Percentiles rank a stretch among this genome's conserved stretches.
Evolutionary conservation across 257 asterid species (phyloP).

Genomic region (Fraxinus quadrangulata): DNA sequence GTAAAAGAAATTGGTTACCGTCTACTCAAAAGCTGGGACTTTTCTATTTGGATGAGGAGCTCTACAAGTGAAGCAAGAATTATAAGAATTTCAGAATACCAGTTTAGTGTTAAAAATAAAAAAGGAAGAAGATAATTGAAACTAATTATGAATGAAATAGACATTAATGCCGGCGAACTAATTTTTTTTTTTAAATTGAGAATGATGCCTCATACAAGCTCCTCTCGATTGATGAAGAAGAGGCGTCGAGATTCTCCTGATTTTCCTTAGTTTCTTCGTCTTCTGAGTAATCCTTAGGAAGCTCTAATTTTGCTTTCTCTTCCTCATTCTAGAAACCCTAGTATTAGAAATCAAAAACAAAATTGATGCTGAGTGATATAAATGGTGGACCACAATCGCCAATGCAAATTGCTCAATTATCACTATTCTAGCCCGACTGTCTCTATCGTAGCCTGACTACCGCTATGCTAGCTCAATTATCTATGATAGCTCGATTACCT

Average conservation of each 20-base stretch:
- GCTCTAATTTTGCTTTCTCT: conserved; percentile 61
- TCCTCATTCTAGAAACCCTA: conserved; percentile 55
- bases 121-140: neutral
- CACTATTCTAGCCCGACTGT: too few relatives aligned
- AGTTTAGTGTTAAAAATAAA: neutral
- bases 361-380: too few relatives aligned
- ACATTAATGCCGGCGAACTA: neutral
- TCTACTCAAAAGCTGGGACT: too few relatives aligned
- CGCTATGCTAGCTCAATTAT: too few relatives aligned
- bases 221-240: conserved; percentile 36
- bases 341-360: neutral
- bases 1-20: too few relatives aligned
- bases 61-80: neutral
- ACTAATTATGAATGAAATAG: too few relatives aligned
- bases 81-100: neutral
- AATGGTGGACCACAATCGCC: too few relatives aligned
- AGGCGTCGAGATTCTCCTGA: conserved; percentile 33
- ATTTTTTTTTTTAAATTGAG: too few relatives aligned
- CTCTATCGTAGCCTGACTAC: too few relatives aligned
- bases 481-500: too few relatives aligned
- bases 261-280: conserved; percentile 25
- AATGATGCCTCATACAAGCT: conserved; percentile 71
- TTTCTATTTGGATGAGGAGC: too few relatives aligned
- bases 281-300: conserved; percentile 53
- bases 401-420: too few relatives aligned